Percentiles rank a stretch among this genome's conserved stretches.
Conservation (phyloP, 148 eudicot genomes). For the Rhododendron griersonianum region DNA sequence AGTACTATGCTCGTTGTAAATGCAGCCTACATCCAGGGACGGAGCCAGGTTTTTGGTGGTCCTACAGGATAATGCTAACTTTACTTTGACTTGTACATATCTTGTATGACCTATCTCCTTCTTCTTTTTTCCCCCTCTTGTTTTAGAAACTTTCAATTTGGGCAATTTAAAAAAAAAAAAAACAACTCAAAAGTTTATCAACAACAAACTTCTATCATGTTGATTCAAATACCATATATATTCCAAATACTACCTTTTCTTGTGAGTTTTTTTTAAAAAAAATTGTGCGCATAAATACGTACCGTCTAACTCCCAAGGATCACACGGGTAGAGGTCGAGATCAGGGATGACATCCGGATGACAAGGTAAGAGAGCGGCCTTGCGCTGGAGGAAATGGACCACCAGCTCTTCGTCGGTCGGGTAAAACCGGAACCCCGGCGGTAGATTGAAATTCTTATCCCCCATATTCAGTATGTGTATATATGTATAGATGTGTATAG, state of each 20-base stretch:
- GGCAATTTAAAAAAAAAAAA: too few species aligned
- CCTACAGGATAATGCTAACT: neutral
- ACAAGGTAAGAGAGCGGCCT: constrained; percentile 59
- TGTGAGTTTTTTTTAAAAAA: too few species aligned
- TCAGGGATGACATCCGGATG: constrained; percentile 89
- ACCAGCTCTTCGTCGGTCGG: constrained; percentile 90
- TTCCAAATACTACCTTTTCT: neutral
- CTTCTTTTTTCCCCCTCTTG: too few species aligned
- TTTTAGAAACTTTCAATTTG: too few species aligned
- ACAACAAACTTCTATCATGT: too few species aligned
- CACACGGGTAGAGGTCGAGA: constrained; percentile 68
- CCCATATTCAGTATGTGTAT: constrained; percentile 22
- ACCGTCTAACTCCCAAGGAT: constrained; percentile 87
- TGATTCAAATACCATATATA: too few species aligned
- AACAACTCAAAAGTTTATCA: neutral
- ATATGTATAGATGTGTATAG: neutral
- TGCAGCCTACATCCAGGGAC: too few species aligned
- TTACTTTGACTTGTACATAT: neutral
- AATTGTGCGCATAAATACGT: neutral
- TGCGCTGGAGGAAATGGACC: constrained; percentile 83
- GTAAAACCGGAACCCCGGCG: constrained; percentile 85
- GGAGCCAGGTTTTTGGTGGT: too few species aligned
- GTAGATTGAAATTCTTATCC: constrained; percentile 44
- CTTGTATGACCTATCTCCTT: neutral
- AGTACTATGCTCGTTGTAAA: too few species aligned